Evolutionary conservation across 306 rosid species (phyloP).

Genomic region (Cicer yamashitae): DNA sequence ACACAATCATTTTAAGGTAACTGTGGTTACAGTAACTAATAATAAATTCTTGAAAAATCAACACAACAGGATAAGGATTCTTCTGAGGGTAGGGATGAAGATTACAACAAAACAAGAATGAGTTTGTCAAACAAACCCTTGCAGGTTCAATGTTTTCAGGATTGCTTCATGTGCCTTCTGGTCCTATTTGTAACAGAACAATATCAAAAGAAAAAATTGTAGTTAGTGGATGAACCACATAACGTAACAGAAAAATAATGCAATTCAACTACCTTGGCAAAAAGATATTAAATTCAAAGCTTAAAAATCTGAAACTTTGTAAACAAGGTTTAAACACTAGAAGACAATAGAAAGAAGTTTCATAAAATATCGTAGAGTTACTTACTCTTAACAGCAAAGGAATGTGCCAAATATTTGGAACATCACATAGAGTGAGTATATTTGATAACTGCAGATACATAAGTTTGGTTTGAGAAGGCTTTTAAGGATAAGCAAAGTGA

Average conservation of each 20-base stretch:
- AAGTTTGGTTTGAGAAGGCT: constrained; percentile 29
- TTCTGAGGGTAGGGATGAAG: neutral
- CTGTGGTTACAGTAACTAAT: neutral
- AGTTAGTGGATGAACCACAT: constrained; percentile 37
- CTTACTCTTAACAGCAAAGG: constrained; percentile 85
- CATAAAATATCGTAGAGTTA: constrained; percentile 11
- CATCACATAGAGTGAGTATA: constrained; percentile 82
- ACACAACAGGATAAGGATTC: neutral
- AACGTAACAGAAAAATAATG: neutral
- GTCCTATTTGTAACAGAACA: constrained; percentile 56
- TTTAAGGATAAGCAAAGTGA: constrained; percentile 25
- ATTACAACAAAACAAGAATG: constrained; percentile 38
- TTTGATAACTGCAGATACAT: constrained; percentile 62
- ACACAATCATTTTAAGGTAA: neutral
- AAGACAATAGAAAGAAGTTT: constrained; percentile 30
- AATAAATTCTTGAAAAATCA: constrained; percentile 14
- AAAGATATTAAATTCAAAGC: neutral
- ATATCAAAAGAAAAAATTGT: constrained; percentile 17
- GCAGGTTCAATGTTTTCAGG: constrained; percentile 68
- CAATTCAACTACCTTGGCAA: neutral
- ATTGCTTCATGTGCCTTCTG: constrained; percentile 87
- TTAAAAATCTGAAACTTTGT: neutral
- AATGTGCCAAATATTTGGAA: constrained; percentile 95
- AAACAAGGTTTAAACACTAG: constrained; percentile 24
- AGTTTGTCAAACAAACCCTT: constrained; percentile 60